phyloP scores from a whole-genome alignment of 305 asterid species.

The Fraxinus greggii region DNA sequence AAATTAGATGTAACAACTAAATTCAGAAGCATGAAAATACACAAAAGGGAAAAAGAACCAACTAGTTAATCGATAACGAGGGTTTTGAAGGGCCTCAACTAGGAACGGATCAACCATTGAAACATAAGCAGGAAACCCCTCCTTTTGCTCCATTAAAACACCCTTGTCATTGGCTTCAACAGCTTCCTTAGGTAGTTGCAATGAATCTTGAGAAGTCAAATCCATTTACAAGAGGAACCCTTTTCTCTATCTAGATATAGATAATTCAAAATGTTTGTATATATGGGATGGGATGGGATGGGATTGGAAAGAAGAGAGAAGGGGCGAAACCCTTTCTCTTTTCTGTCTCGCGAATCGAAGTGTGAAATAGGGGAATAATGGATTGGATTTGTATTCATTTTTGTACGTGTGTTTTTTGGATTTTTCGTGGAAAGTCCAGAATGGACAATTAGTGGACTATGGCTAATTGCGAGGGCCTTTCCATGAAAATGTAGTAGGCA shows the following conservation, averaged over 20 bases:
- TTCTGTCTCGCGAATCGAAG: constrained; percentile 39
- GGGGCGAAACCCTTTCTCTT: constrained; percentile 36
- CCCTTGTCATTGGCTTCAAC: constrained; percentile 28
- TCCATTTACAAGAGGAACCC: constrained; percentile 28
- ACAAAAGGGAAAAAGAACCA: constrained; percentile 23
- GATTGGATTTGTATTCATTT: constrained; percentile 28
- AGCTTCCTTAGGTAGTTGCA: background rate
- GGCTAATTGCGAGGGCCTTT: background rate
- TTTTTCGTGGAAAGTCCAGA: constrained; percentile 21
- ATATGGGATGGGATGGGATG: constrained; percentile 24
- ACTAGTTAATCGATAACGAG: constrained; percentile 96
- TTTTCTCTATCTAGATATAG: background rate
- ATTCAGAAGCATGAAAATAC: background rate
- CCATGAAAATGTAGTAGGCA: background rate
- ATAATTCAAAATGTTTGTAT: background rate
- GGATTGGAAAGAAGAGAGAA: constrained; percentile 34
- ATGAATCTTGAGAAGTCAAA: constrained; percentile 27
- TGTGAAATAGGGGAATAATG: constrained; percentile 17
- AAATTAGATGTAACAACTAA: background rate
- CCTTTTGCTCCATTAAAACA: constrained; percentile 27
- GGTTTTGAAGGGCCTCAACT: constrained; percentile 97
- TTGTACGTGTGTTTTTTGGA: background rate
- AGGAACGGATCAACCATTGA: constrained; percentile 87
- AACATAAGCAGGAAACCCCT: constrained; percentile 41
- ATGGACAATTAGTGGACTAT: constrained; percentile 1